Conservation (phyloP, 768 basidiomycete species). For the Cubamyces lactineus region DNA sequence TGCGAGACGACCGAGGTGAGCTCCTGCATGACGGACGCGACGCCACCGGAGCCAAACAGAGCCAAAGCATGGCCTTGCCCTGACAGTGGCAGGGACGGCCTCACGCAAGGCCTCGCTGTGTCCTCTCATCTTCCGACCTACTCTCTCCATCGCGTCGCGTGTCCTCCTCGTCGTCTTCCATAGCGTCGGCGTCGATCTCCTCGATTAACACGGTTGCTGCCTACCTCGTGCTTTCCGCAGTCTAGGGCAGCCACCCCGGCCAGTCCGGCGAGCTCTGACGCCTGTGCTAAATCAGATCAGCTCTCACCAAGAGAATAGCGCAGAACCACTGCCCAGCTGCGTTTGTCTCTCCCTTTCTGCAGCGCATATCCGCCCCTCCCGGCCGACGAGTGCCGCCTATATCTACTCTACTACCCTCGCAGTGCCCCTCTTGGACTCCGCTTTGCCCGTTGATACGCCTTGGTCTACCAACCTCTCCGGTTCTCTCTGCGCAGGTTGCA, state of each 20-base stretch:
- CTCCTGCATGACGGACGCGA: background rate
- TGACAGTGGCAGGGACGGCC: background rate
- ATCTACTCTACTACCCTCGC: background rate
- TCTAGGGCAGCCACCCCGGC: slow-evolving; percentile 1
- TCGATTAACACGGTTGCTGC: background rate
- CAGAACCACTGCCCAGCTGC: slow-evolving; percentile 18
- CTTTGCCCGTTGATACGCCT: slow-evolving; percentile 2
- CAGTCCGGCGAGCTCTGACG: slow-evolving; percentile 12
- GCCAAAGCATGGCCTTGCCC: slow-evolving; percentile 12
- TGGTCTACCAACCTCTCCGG: background rate
- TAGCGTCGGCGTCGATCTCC: slow-evolving; percentile 2
- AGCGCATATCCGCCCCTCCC: slow-evolving; percentile 2
- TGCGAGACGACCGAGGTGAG: background rate
- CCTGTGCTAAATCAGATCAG: slow-evolving; percentile 8
- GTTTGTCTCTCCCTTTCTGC: slow-evolving; percentile 8
- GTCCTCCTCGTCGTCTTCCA: slow-evolving; percentile 3
- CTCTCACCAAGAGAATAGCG: slow-evolving; percentile 19
- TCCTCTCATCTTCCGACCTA: background rate
- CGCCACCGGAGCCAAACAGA: slow-evolving; percentile 21
- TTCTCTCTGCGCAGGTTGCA: slow-evolving; percentile 22
- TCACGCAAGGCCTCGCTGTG: background rate
- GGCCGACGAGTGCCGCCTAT: slow-evolving; percentile 11
- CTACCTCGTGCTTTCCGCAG: background rate
- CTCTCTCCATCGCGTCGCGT: background rate
- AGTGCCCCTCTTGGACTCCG: background rate